These are phyloP conservation scores for Naumovozyma baii DNA, from an alignment of 805 yeast species.

Conservation along the genomic window DNA sequence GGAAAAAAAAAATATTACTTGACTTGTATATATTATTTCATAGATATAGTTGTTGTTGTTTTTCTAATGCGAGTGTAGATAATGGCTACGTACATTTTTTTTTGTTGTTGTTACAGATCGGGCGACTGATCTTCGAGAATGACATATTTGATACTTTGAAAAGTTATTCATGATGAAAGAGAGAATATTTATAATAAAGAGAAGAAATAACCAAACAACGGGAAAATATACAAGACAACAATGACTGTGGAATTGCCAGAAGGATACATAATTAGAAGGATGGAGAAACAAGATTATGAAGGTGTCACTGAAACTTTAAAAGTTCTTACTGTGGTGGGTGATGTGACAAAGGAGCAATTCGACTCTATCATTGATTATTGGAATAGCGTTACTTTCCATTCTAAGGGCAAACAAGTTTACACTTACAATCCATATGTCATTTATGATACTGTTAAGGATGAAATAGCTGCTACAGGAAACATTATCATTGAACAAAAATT, in stretches of 20 bases:
- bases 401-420: constrained; percentile 22
- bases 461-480: constrained; percentile 77
- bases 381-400: constrained; percentile 31
- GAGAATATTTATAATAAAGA: too few relatives aligned
- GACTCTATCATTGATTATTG: constrained; percentile 46
- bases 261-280: constrained; percentile 59
- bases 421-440: constrained; percentile 68
- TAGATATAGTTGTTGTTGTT: too few relatives aligned
- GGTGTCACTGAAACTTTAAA: constrained; percentile 53
- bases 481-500: constrained; percentile 70
- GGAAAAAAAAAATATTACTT: too few relatives aligned
- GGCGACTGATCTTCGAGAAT: too few relatives aligned
- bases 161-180: too few relatives aligned
- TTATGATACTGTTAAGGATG: constrained; percentile 34
- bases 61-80: too few relatives aligned
- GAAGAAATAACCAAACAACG: too few relatives aligned
- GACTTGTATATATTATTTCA: too few relatives aligned
- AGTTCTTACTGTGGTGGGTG: constrained; percentile 78
- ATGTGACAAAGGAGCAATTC: constrained; percentile 45
- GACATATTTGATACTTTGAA: too few relatives aligned
- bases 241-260: constrained; percentile 11
- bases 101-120: too few relatives aligned
- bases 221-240: too few relatives aligned
- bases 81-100: too few relatives aligned
- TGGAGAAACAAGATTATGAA: constrained; percentile 45